These are phyloP conservation scores for Byssothecium circinans DNA, from an alignment of 2,329 filamentous ascomycete species.

Conservation along the genomic window DNA sequence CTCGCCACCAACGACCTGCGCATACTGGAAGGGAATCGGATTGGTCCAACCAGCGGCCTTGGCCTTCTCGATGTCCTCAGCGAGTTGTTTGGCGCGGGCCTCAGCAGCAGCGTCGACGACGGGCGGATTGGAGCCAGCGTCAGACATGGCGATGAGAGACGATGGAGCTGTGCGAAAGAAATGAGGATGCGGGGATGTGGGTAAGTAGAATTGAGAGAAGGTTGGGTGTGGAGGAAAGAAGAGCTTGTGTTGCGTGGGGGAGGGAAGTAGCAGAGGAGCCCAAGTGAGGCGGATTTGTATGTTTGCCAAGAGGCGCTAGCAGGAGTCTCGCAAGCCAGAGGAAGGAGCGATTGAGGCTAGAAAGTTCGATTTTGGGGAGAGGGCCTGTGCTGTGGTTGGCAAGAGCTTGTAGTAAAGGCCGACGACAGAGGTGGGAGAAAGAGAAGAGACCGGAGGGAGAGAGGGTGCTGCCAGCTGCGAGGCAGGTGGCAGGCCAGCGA, in stretches of 20 bases:
- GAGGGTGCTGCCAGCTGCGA: neutral
- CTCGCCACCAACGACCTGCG: slow-evolving; percentile 32
- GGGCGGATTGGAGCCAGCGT: slow-evolving; percentile 12
- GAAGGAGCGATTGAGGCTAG: neutral
- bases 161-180: neutral
- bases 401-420: too few relatives aligned
- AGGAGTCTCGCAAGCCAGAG: neutral
- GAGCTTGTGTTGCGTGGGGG: neutral
- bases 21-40: slow-evolving; percentile 54
- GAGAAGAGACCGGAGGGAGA: neutral
- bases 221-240: neutral
- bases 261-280: neutral
- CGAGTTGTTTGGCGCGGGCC: slow-evolving; percentile 23
- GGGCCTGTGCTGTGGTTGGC: too few relatives aligned
- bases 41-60: slow-evolving; percentile 52
- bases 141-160: slow-evolving; percentile 21
- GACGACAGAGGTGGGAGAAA: too few relatives aligned
- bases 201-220: neutral
- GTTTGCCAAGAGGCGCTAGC: neutral
- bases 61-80: slow-evolving; percentile 27
- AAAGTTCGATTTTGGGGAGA: neutral
- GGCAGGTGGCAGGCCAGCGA: too few relatives aligned
- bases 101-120: slow-evolving; percentile 17
- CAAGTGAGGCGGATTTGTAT: neutral
- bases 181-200: too few relatives aligned